These are phyloP conservation scores for Trifolium subterraneum DNA, from an alignment of 306 rosid species.

Conservation along the genomic window DNA sequence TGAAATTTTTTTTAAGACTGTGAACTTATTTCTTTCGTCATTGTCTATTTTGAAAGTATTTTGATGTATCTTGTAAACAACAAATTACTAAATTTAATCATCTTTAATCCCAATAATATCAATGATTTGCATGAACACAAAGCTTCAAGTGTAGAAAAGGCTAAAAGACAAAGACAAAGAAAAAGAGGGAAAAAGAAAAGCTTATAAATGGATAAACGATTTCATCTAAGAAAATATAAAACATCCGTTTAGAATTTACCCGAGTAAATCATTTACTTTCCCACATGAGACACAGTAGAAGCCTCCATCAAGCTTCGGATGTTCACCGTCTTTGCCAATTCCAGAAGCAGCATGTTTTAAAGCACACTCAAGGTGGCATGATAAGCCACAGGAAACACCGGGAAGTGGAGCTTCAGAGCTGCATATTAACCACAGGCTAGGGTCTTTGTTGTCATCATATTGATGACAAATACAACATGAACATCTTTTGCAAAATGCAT, in stretches of 20 bases:
- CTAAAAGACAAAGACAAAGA: slow-evolving; percentile 17
- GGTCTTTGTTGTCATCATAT: slow-evolving; percentile 97
- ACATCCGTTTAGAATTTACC: slow-evolving; percentile 58
- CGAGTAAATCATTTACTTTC: slow-evolving; percentile 83
- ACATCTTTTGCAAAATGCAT: slow-evolving; percentile 88
- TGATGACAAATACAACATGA: slow-evolving; percentile 86
- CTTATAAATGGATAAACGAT: slow-evolving; percentile 19
- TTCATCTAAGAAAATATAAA: slow-evolving; percentile 34
- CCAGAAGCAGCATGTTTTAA: slow-evolving; percentile 75
- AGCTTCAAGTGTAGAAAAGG: slow-evolving; percentile 26
- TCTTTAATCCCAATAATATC: neutral
- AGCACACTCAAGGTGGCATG: slow-evolving; percentile 99
- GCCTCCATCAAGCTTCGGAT: slow-evolving; percentile 72
- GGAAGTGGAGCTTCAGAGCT: slow-evolving; percentile 85
- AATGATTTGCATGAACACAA: slow-evolving; percentile 10
- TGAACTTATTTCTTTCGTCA: neutral
- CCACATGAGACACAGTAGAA: slow-evolving; percentile 87
- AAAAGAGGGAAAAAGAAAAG: neutral
- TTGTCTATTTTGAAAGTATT: slow-evolving; percentile 3
- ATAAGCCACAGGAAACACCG: slow-evolving; percentile 85
- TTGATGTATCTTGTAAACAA: slow-evolving; percentile 6
- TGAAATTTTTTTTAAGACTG: neutral
- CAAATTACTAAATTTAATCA: slow-evolving; percentile 18
- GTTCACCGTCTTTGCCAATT: slow-evolving; percentile 56
- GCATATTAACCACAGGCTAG: slow-evolving; percentile 94